Percentiles rank a stretch among this genome's conserved stretches.
These are phyloP conservation scores for Acacia confusa DNA, from an alignment of 306 rosid species.

Conservation along the genomic window DNA sequence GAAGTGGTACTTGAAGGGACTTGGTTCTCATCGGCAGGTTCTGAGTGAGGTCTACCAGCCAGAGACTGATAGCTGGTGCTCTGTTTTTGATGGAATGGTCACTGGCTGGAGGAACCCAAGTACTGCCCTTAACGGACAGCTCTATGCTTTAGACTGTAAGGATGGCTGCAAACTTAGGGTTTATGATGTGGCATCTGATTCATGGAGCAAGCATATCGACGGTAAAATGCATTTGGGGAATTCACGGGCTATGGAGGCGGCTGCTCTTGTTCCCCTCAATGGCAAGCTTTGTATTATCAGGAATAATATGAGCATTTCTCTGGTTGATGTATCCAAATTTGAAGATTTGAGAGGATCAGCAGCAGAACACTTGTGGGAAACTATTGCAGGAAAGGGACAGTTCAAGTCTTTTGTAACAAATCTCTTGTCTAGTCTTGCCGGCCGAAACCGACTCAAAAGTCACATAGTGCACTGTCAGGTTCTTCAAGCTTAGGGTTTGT, in stretches of 20 bases:
- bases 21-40: conserved; percentile 79
- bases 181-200: conserved; percentile 47
- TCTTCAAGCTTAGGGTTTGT: conserved; percentile 67
- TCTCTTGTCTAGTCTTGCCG: conserved; percentile 80
- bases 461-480: conserved; percentile 93
- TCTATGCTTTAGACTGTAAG: conserved; percentile 76
- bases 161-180: conserved; percentile 62
- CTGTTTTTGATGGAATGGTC: conserved; percentile 78
- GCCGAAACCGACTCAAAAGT: conserved; percentile 78
- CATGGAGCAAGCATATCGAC: conserved; percentile 59
- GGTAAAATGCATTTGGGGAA: conserved; percentile 55
- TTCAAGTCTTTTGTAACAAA: conserved; percentile 77
- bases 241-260: conserved; percentile 53
- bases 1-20: conserved; percentile 85
- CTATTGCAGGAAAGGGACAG: conserved; percentile 54
- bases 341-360: conserved; percentile 34
- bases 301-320: conserved; percentile 59
- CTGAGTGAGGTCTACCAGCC: conserved; percentile 82
- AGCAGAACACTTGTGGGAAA: conserved; percentile 56
- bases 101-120: conserved; percentile 88
- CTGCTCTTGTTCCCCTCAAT: conserved; percentile 55
- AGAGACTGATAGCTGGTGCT: conserved; percentile 65
- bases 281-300: conserved; percentile 58
- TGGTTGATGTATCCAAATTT: conserved; percentile 56
- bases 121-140: conserved; percentile 64